Base-by-base conservation (phyloP, 2,329 filamentous ascomycete genomes). In the Cryphonectria japonica region DNA sequence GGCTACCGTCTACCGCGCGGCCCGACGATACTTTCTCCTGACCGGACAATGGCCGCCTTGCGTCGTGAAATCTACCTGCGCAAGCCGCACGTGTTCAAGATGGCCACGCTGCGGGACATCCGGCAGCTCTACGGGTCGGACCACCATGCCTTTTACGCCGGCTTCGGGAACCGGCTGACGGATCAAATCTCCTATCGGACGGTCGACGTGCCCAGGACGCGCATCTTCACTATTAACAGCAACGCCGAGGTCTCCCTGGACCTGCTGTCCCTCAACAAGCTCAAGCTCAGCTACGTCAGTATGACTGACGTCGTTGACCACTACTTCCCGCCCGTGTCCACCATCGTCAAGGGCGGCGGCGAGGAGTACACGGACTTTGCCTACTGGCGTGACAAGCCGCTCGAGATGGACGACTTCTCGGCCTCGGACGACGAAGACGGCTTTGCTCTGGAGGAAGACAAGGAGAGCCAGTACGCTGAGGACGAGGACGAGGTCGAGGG, bases 71-170 rank as follows among this genome's bases (percentile, higher is more conserved):
- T 99, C 7, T 99, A 99, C 79, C 86, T 99, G 37, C 90, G 96
- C 68, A 98, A 99, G 80, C 97, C 96, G 0, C 95, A 99, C 78
- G 94, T 99, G 9, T 99, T 99, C 88, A 99, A 99, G 82, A 99
- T 99, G 97, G 94, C 96, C 2, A 99, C 96, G 74, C 84, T 99
- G 29, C 91, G 96, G 57, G 96, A 99, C 79, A 98, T 99, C 76
- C 91, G 95, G 78, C 93, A 91, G 71, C 86, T 99, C 0, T 99
- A 98, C 78, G 91, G 90, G 2, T 86, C 89, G 0, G 89, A 92
- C 37, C 85, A 89, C 59, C 94, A 91, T 26, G 95, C 96, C 0
- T 99, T 99, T 78, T 98, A 97, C 77, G 97, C 97, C 14, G 96
- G 96, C 0, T 99, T 98, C 78, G 96, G 97, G 71, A 99, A 99